phyloP scores from a whole-genome alignment of 495 filamentous ascomycete genomes.

The Penicillium pulvis region DNA sequence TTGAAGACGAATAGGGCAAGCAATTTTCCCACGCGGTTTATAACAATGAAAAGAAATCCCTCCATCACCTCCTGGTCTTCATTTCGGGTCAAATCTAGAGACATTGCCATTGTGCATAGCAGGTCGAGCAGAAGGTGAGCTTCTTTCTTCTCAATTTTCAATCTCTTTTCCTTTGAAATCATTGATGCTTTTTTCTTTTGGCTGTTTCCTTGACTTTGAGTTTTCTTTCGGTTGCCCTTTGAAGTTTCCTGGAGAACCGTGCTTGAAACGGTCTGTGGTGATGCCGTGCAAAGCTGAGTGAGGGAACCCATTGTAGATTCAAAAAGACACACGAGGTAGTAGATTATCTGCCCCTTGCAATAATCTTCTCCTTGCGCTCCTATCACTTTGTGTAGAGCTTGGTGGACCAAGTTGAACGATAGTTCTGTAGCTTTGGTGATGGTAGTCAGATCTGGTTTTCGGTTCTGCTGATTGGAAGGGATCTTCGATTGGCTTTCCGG shows the following conservation, averaged over 20 bases:
- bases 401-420: slow-evolving; percentile 28
- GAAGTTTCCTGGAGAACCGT: not conserved
- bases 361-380: slow-evolving; percentile 13
- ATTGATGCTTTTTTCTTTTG: not conserved
- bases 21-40: slow-evolving; percentile 39
- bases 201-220: not conserved
- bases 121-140: slow-evolving; percentile 23
- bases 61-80: slow-evolving; percentile 39
- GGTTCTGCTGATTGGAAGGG: not conserved
- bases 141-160: slow-evolving; percentile 19
- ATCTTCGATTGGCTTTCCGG: not conserved
- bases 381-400: slow-evolving; percentile 38
- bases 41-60: slow-evolving; percentile 38
- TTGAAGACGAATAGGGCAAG: slow-evolving; percentile 43
- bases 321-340: slow-evolving; percentile 45
- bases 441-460: slow-evolving; percentile 14
- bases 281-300: slow-evolving; percentile 27
- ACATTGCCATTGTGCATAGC: slow-evolving; percentile 33
- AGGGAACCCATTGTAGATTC: slow-evolving; percentile 38
- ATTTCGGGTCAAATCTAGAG: slow-evolving; percentile 24
- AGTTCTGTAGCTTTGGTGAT: slow-evolving; percentile 26
- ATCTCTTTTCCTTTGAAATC: not conserved
- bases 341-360: slow-evolving; percentile 33
- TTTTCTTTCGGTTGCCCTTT: not conserved
- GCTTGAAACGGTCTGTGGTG: slow-evolving; percentile 10